Evolutionary conservation across 306 rosid genomes (phyloP).

Genomic region (Astragalus membranaceus): DNA sequence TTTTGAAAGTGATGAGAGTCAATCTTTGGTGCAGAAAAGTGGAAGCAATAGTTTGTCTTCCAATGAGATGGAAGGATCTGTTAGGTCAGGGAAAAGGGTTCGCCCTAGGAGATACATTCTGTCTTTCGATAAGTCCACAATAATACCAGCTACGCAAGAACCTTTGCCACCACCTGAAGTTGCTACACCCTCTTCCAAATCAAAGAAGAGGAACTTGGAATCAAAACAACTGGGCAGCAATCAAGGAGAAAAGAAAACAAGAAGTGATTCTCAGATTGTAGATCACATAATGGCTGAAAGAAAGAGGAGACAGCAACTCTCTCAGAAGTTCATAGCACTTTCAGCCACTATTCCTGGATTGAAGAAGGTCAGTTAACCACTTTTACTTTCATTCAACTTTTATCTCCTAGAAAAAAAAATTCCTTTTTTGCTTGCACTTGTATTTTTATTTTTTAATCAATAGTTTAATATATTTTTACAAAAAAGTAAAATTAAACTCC

Average conservation of each 20-base stretch:
- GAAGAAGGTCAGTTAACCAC: conserved; percentile 14
- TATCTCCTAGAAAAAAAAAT: too few relatives aligned
- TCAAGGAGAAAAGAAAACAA: background rate
- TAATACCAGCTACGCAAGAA: background rate
- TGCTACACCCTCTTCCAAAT: too few relatives aligned
- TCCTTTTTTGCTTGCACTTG: too few relatives aligned
- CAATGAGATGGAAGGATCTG: background rate
- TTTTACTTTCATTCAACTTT: background rate
- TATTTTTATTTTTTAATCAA: too few relatives aligned
- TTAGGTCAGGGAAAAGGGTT: background rate
- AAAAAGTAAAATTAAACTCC: too few relatives aligned
- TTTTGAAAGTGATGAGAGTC: background rate
- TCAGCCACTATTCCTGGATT: conserved; percentile 32
- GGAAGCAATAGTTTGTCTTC: too few relatives aligned
- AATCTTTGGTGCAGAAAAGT: too few relatives aligned
- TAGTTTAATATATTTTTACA: too few relatives aligned
- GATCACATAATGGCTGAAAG: conserved; percentile 31
- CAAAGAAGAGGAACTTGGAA: background rate
- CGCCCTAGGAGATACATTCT: conserved; percentile 2
- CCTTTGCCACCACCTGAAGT: too few relatives aligned
- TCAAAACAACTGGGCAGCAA: background rate
- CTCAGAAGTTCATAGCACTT: conserved; percentile 26
- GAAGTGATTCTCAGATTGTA: conserved; percentile 1
- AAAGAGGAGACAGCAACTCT: conserved; percentile 21
- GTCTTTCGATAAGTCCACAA: conserved; percentile 16